Percentiles rank a stretch among this genome's conserved stretches.
Conservation (phyloP, 2,329 filamentous ascomycete genomes). For the Apiospora saccharicola region DNA sequence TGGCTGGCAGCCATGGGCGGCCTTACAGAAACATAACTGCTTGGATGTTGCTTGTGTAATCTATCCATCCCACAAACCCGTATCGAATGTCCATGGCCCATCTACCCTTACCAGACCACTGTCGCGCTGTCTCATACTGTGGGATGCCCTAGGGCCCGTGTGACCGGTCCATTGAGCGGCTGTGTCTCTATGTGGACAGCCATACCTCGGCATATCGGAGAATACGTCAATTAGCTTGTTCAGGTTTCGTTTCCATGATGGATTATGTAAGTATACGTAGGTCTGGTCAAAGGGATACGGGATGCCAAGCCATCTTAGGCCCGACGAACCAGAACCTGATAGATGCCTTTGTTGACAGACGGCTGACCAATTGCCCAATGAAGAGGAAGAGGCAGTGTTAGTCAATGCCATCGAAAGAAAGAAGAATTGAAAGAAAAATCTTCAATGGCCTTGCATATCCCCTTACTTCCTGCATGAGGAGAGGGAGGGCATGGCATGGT, state of each 20-base stretch:
- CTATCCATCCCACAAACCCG: neutral
- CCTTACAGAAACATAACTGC: neutral
- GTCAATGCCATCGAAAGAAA: neutral
- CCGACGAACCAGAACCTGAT: neutral
- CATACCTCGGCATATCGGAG: neutral
- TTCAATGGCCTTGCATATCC: slow-evolving; percentile 1
- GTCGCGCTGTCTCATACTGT: slow-evolving; percentile 3
- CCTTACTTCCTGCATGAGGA: slow-evolving; percentile 7
- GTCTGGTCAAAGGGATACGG: neutral
- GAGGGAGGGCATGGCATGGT: neutral
- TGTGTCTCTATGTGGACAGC: neutral
- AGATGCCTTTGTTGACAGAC: slow-evolving; percentile 7
- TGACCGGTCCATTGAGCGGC: neutral
- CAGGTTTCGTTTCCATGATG: neutral
- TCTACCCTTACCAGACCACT: neutral
- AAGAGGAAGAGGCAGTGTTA: neutral
- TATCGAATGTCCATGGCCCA: neutral
- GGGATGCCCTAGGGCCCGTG: neutral
- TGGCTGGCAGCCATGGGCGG: neutral
- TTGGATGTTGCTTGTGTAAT: slow-evolving; percentile 13
- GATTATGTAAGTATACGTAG: neutral
- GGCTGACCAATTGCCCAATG: slow-evolving; percentile 12
- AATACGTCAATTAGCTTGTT: slow-evolving; percentile 1
- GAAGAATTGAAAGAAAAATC: neutral
- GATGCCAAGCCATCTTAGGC: neutral